Percentiles rank a stretch among this genome's conserved stretches.
Evolutionary conservation across 2,329 filamentous ascomycete species (phyloP).

Genomic region (Diaporthe citriasiana): DNA sequence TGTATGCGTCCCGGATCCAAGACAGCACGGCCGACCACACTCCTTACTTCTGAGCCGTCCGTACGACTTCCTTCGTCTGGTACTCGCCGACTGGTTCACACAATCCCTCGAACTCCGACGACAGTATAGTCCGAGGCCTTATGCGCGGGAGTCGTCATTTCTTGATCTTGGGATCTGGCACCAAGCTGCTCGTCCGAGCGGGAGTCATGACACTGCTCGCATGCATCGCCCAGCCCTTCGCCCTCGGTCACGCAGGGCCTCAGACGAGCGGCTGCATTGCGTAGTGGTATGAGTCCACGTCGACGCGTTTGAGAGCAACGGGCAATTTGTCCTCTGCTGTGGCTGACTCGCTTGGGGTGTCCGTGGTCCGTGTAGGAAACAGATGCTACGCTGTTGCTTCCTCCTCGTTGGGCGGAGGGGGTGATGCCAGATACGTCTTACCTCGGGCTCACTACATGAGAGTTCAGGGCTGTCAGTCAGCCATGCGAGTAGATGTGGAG

Average conservation of each 20-base stretch:
- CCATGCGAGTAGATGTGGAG: not conserved
- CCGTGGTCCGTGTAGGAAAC: constrained; percentile 10
- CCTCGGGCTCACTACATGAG: not conserved
- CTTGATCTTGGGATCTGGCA: too few species aligned
- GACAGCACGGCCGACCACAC: not conserved
- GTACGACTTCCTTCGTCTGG: not conserved
- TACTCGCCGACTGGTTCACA: not conserved
- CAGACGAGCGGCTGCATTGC: not conserved
- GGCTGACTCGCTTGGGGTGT: constrained; percentile 8
- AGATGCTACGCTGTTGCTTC: constrained; percentile 27
- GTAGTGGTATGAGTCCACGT: not conserved
- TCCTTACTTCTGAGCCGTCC: not conserved
- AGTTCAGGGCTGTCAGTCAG: not conserved
- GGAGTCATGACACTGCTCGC: not conserved
- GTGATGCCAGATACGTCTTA: not conserved
- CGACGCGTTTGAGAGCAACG: not conserved
- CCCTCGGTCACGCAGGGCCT: not conserved
- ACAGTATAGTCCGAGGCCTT: too few species aligned
- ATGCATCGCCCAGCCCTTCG: not conserved
- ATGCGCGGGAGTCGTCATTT: too few species aligned
- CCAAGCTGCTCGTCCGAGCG: not conserved
- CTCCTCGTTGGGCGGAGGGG: not conserved
- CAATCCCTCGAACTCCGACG: too few species aligned
- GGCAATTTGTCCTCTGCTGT: not conserved
- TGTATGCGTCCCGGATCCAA: not conserved